A percentile compares a stretch with the other conserved stretches of the same genome.
Evolutionary conservation across 805 yeast genomes (phyloP).

Genomic region (Kuraishia ogatae): DNA sequence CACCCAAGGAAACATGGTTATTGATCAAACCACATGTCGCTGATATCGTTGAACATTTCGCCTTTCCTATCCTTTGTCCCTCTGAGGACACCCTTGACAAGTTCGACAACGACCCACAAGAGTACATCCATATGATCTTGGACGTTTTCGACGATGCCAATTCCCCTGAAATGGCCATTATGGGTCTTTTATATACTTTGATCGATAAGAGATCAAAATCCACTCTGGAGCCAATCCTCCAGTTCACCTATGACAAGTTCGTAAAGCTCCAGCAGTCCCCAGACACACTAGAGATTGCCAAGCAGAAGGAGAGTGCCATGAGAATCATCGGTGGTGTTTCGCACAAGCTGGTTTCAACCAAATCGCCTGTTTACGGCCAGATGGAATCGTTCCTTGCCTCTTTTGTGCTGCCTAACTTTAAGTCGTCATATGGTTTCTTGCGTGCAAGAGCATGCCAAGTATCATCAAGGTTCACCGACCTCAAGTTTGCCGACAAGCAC

Average conservation of each 20-base stretch:
- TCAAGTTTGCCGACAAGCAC: slow-evolving; percentile 36
- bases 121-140: slow-evolving; percentile 73
- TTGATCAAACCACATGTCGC: slow-evolving; percentile 62
- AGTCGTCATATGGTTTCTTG: slow-evolving; percentile 54
- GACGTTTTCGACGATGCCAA: slow-evolving; percentile 52
- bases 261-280: slow-evolving; percentile 24
- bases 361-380: slow-evolving; percentile 50
- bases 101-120: slow-evolving; percentile 86
- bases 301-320: slow-evolving; percentile 70
- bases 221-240: slow-evolving; percentile 51
- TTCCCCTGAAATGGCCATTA: slow-evolving; percentile 75
- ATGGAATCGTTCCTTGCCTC: slow-evolving; percentile 61
- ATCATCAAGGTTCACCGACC: slow-evolving; percentile 53
- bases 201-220: slow-evolving; percentile 56
- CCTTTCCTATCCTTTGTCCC: slow-evolving; percentile 76
- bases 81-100: slow-evolving; percentile 61
- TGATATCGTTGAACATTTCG: slow-evolving; percentile 58
- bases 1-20: slow-evolving; percentile 55
- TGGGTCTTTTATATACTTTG: slow-evolving; percentile 62
- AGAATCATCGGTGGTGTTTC: slow-evolving; percentile 72
- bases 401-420: slow-evolving; percentile 66
- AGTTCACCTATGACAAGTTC: slow-evolving; percentile 48
- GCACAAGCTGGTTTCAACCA: slow-evolving; percentile 42
- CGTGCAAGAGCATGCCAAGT: slow-evolving; percentile 69
- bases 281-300: slow-evolving; percentile 43